Conservation (phyloP, 169 alveolate species). For the Plasmodium vinckei region DNA sequence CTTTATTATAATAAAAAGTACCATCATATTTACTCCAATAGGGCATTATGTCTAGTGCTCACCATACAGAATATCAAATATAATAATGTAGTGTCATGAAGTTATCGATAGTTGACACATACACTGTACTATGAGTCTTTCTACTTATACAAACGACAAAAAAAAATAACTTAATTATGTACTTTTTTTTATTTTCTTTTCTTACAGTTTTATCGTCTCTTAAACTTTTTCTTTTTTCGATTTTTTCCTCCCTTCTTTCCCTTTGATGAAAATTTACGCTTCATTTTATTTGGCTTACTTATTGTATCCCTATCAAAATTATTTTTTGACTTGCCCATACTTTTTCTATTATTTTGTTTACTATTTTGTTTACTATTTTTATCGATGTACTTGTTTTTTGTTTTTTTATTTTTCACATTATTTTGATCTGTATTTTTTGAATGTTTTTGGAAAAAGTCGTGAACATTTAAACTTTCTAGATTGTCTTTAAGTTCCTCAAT, state of each 20-base stretch:
- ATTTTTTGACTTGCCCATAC: neutral
- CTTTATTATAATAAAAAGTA: too few species aligned
- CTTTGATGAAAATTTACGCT: neutral
- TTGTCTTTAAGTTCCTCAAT: slow-evolving; percentile 31
- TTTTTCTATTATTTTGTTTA: neutral
- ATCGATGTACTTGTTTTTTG: neutral
- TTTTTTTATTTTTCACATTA: neutral
- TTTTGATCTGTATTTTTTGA: slow-evolving; percentile 14
- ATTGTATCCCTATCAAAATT: neutral
- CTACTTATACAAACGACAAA: too few species aligned
- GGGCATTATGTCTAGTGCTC: too few species aligned
- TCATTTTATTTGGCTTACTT: too few species aligned
- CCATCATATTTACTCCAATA: too few species aligned
- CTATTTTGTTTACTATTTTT: neutral
- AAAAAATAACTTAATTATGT: too few species aligned
- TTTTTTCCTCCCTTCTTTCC: neutral
- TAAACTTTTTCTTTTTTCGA: slow-evolving; percentile 12
- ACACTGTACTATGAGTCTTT: too few species aligned
- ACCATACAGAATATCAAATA: too few species aligned
- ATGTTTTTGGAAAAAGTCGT: slow-evolving; percentile 39
- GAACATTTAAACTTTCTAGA: slow-evolving; percentile 28
- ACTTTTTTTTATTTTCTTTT: neutral
- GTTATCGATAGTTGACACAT: too few species aligned
- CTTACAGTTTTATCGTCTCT: slow-evolving; percentile 7
- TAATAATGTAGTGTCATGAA: too few species aligned